Evolutionary conservation across 805 yeast genomes (phyloP).

Genomic region (Henningerozyma blattae): DNA sequence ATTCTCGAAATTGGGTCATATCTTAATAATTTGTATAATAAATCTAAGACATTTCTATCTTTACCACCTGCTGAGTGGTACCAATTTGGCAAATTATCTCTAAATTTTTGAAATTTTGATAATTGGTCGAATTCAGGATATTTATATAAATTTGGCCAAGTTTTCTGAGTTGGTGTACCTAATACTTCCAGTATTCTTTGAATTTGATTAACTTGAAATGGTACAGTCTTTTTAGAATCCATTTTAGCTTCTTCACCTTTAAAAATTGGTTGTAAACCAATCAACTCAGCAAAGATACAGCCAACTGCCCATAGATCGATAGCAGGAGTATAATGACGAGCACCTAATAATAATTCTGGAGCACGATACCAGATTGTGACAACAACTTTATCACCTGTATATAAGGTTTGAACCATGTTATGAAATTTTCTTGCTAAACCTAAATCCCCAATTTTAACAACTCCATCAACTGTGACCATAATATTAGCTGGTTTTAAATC

Average conservation of each 20-base stretch:
- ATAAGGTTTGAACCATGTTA: constrained; percentile 75
- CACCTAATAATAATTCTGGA: constrained; percentile 82
- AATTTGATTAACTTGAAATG: constrained; percentile 88
- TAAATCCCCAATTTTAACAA: constrained; percentile 91
- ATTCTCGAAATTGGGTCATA: constrained; percentile 77
- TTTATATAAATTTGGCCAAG: constrained; percentile 67
- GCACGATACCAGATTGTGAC: constrained; percentile 97
- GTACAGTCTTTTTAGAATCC: constrained; percentile 85
- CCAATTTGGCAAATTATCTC: constrained; percentile 64
- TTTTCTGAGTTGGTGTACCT: constrained; percentile 72
- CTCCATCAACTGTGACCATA: constrained; percentile 83
- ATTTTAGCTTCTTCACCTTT: constrained; percentile 97
- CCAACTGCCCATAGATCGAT: constrained; percentile 95
- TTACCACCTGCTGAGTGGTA: constrained; percentile 71
- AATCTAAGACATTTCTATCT: constrained; percentile 52
- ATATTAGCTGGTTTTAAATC: constrained; percentile 97
- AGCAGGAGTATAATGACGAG: constrained; percentile 85
- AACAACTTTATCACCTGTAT: constrained; percentile 89
- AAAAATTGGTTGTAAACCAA: constrained; percentile 83
- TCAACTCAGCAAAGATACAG: constrained; percentile 82
- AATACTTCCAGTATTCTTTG: constrained; percentile 84
- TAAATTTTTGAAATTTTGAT: constrained; percentile 44
- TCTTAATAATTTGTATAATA: constrained; percentile 52
- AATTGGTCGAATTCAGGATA: constrained; percentile 77
- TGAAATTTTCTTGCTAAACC: constrained; percentile 85